Base-by-base conservation (phyloP, 2,329 filamentous ascomycete genomes). In the Eutypa lata region DNA sequence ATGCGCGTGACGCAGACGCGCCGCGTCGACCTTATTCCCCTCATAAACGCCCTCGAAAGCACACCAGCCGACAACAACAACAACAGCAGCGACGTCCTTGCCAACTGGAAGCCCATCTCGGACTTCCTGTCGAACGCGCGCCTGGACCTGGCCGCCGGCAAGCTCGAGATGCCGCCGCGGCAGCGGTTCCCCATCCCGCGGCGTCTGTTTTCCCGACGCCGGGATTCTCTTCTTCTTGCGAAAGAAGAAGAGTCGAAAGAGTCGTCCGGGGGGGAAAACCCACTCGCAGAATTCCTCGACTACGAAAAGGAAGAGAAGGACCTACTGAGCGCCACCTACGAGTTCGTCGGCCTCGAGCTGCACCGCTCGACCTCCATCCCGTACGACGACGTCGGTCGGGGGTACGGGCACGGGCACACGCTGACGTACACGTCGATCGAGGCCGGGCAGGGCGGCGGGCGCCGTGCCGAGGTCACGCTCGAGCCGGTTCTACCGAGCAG, bases 391-490 rank as follows among this genome's bases (percentile, higher is more conserved):
- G 35, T 7, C 35, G 35, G 35, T 18, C 13, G 6, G 6, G 16
- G n/a, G 7, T 6, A 38, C 35, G 35, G 13, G 6, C 13, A 68
- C 7, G 73, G 71, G 43, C 74, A 78, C 65, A 75, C 64, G 11
- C 66, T 84, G 8, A 72, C 70, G 7, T 82, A 83, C 71, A 78
- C 73, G 19, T 76, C 72, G 59, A 72, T 82, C 55, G 76, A 83
- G 55, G 78, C 73, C 5, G 80, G 79, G 0, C 71, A 73, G 48
- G 75, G 78, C 53, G 77, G 76, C 48, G 79, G 79, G 6, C 75
- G 74, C 13, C 72, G 77, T n/a, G 73, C 77, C 19, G 77, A 81
- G 60, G 64, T 84, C 22, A 73, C 70, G 2, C 70, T 84, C 7
- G 69, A 76, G 42, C 71, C 73, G 7, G 52, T 57, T 11, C 26